These are phyloP conservation scores for Irpex sp. DNA, from an alignment of 1,284 basidiomycete species.

Conservation along the genomic window DNA sequence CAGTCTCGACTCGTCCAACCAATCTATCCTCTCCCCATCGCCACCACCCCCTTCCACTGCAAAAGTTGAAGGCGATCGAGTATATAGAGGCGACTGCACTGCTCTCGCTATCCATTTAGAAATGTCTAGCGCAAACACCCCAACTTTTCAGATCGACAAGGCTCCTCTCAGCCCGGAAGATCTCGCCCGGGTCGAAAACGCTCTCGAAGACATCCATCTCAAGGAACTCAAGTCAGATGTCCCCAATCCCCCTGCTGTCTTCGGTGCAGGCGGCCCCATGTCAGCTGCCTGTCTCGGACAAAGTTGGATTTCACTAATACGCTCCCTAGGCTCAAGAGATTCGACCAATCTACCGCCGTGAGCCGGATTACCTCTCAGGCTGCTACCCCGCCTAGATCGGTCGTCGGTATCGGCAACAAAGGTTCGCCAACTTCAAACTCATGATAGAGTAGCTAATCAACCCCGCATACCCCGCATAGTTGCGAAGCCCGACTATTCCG, in stretches of 20 bases:
- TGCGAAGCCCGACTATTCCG: slow-evolving; percentile 96
- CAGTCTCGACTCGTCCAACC: neutral
- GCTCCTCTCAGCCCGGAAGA: slow-evolving; percentile 19
- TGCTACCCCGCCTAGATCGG: slow-evolving; percentile 71
- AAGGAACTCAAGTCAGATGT: slow-evolving; percentile 14
- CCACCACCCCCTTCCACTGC: neutral
- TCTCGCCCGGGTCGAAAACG: slow-evolving; percentile 27
- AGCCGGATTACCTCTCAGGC: slow-evolving; percentile 67
- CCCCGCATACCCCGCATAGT: slow-evolving; percentile 41
- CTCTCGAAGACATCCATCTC: slow-evolving; percentile 25
- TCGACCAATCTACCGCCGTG: slow-evolving; percentile 68
- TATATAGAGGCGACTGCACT: neutral
- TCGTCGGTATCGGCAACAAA: slow-evolving; percentile 81
- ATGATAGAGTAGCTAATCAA: slow-evolving; percentile 4
- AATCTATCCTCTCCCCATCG: neutral
- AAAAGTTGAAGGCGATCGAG: neutral
- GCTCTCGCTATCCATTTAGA: neutral
- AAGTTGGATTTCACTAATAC: neutral
- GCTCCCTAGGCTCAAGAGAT: slow-evolving; percentile 63
- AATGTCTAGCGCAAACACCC: slow-evolving; percentile 21
- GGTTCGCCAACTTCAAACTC: slow-evolving; percentile 36
- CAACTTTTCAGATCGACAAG: slow-evolving; percentile 3
- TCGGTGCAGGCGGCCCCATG: slow-evolving; percentile 38
- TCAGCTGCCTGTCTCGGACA: slow-evolving; percentile 12
- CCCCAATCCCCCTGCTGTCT: slow-evolving; percentile 27